Conservation (phyloP, 768 basidiomycete species). For the Amanita rimosa region DNA sequence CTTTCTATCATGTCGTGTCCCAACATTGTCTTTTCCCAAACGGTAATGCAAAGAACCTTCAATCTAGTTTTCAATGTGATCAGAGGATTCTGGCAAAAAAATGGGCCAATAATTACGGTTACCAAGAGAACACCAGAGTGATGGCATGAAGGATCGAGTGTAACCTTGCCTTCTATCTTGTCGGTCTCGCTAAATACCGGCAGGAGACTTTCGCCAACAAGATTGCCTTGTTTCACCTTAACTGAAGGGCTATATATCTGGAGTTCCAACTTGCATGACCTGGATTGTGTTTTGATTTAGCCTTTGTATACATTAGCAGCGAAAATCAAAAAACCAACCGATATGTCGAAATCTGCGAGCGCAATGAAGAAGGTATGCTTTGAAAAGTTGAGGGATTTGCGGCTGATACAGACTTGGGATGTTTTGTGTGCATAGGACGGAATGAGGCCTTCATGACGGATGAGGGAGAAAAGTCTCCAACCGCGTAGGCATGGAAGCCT, state of each 20-base stretch:
- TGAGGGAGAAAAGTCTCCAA: neutral
- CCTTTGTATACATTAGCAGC: neutral
- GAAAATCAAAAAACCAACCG: conserved; percentile 24
- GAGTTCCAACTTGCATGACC: conserved; percentile 43
- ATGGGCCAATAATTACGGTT: conserved; percentile 26
- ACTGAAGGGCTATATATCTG: conserved; percentile 54
- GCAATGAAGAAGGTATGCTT: conserved; percentile 21
- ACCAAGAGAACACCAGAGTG: conserved; percentile 48
- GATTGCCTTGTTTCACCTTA: conserved; percentile 27
- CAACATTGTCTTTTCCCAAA: conserved; percentile 11
- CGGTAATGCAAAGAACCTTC: conserved; percentile 49
- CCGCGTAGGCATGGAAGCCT: neutral
- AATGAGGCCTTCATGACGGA: conserved; percentile 9
- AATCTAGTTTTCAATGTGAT: conserved; percentile 26
- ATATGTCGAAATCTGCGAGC: conserved; percentile 38
- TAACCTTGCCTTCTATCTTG: conserved; percentile 46
- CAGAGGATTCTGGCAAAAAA: neutral
- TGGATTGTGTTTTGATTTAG: neutral
- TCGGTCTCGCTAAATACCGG: conserved; percentile 55
- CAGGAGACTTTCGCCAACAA: conserved; percentile 18
- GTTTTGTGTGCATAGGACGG: conserved; percentile 14
- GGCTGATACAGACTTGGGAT: conserved; percentile 17
- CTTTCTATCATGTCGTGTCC: conserved; percentile 15
- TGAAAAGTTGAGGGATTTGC: conserved; percentile 21
- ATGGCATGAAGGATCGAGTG: conserved; percentile 39